These are phyloP conservation scores for Fusarium scirpi DNA, from an alignment of 2,329 filamentous ascomycete genomes.

Conservation along the genomic window DNA sequence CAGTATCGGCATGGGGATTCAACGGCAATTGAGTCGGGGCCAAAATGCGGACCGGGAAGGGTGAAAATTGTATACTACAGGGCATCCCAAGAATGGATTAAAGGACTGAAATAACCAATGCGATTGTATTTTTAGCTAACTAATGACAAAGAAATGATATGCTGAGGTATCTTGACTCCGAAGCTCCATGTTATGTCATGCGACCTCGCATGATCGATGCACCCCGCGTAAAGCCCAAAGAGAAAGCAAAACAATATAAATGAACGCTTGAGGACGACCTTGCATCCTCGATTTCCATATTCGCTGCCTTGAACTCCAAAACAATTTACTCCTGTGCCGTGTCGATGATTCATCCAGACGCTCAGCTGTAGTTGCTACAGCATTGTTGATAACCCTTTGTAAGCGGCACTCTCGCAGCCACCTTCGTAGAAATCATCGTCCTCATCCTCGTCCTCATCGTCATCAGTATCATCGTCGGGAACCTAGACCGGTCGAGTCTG, in stretches of 20 bases:
- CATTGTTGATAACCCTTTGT: neutral
- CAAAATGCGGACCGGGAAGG: neutral
- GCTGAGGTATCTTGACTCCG: conserved; percentile 40
- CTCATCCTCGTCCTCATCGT: neutral
- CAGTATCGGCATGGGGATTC: neutral
- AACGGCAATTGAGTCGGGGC: neutral
- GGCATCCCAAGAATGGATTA: conserved; percentile 14
- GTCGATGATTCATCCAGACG: neutral
- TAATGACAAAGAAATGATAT: conserved; percentile 16
- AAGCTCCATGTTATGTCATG: conserved; percentile 29
- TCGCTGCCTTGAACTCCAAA: conserved; percentile 27
- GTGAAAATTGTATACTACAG: conserved; percentile 16
- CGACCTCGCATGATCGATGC: conserved; percentile 1
- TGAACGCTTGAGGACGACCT: neutral
- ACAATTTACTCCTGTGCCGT: neutral
- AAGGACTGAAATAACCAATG: conserved; percentile 12
- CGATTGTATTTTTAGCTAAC: conserved; percentile 19
- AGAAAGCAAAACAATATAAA: conserved; percentile 5
- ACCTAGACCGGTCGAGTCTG: conserved; percentile 6
- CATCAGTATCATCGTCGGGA: neutral
- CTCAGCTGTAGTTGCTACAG: neutral
- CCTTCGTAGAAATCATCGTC: neutral
- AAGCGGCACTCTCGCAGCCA: neutral
- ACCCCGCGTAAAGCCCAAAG: conserved; percentile 1
- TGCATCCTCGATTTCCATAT: neutral